Conservation (phyloP, 1,284 basidiomycete genomes). For the Calocybe gambosa region DNA sequence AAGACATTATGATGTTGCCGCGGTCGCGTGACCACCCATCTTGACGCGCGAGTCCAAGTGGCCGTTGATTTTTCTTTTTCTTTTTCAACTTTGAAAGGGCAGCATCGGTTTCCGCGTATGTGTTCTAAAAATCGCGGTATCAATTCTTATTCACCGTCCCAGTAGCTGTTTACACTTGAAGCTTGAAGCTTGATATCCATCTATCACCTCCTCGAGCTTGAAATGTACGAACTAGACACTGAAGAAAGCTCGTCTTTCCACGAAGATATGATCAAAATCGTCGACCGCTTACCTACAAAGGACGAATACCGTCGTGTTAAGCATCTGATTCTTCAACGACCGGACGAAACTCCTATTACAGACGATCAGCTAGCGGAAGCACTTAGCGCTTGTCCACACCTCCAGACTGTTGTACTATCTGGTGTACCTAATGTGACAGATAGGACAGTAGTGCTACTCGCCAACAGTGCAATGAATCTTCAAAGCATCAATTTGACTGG, state of each 20-base stretch:
- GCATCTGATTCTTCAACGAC: conserved; percentile 44
- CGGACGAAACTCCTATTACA: conserved; percentile 35
- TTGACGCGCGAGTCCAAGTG: neutral
- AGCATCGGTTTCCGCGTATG: neutral
- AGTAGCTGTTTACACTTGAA: neutral
- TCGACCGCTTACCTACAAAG: conserved; percentile 46
- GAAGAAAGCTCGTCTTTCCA: conserved; percentile 31
- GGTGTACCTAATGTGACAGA: conserved; percentile 66
- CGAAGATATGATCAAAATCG: conserved; percentile 49
- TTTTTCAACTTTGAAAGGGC: too few species aligned
- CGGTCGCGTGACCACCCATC: conserved; percentile 15
- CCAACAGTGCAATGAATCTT: conserved; percentile 57
- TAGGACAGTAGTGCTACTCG: conserved; percentile 59
- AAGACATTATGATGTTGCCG: conserved; percentile 28
- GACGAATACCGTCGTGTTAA: conserved; percentile 51
- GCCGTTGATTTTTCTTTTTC: neutral
- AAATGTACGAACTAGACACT: conserved; percentile 19
- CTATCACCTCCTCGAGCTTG: neutral
- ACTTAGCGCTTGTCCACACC: conserved; percentile 57
- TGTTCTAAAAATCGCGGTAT: neutral
- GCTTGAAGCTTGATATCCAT: neutral
- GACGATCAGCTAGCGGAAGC: conserved; percentile 63
- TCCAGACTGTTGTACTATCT: conserved; percentile 71
- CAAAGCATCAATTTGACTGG: conserved; percentile 76
- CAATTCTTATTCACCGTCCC: neutral